These are phyloP conservation scores for Cyberlindnera mycetangii DNA, from an alignment of 805 yeast species.

Conservation along the genomic window DNA sequence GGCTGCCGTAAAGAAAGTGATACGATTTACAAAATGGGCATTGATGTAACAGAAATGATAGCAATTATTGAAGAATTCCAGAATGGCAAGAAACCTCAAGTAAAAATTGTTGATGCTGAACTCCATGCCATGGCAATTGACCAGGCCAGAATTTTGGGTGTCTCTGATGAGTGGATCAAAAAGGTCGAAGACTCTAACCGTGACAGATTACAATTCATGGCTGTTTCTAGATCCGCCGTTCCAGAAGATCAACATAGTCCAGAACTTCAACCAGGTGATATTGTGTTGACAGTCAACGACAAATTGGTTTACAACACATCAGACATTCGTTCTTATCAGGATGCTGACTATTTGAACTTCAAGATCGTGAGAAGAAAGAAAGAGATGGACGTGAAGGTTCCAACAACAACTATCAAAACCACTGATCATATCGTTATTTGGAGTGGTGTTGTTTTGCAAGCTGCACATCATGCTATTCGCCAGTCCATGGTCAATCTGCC, in stretches of 20 bases:
- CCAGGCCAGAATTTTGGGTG: slow-evolving; percentile 84
- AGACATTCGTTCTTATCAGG: slow-evolving; percentile 43
- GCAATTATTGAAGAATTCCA: slow-evolving; percentile 55
- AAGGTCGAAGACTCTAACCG: slow-evolving; percentile 58
- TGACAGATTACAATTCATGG: slow-evolving; percentile 70
- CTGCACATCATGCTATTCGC: slow-evolving; percentile 90
- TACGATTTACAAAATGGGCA: slow-evolving; percentile 65
- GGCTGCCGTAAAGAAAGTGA: slow-evolving; percentile 61
- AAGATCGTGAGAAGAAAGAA: slow-evolving; percentile 70
- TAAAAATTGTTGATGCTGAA: slow-evolving; percentile 77
- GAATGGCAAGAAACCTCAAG: slow-evolving; percentile 50
- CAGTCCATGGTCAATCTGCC: slow-evolving; percentile 78
- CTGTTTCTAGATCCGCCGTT: slow-evolving; percentile 65
- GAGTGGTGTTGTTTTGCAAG: slow-evolving; percentile 82
- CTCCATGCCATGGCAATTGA: slow-evolving; percentile 64
- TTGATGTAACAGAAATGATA: slow-evolving; percentile 67
- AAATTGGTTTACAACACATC: slow-evolving; percentile 60
- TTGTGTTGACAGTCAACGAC: slow-evolving; percentile 67
- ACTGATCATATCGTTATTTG: slow-evolving; percentile 72
- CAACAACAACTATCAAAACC: slow-evolving; percentile 57
- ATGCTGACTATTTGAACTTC: slow-evolving; percentile 45
- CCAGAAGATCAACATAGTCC: slow-evolving; percentile 34
- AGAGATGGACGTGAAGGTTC: slow-evolving; percentile 57
- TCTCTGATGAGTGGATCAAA: slow-evolving; percentile 77
- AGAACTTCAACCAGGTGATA: slow-evolving; percentile 60